Conservation (phyloP, 1,284 basidiomycete species). For the Pseudozyma pruni region DNA sequence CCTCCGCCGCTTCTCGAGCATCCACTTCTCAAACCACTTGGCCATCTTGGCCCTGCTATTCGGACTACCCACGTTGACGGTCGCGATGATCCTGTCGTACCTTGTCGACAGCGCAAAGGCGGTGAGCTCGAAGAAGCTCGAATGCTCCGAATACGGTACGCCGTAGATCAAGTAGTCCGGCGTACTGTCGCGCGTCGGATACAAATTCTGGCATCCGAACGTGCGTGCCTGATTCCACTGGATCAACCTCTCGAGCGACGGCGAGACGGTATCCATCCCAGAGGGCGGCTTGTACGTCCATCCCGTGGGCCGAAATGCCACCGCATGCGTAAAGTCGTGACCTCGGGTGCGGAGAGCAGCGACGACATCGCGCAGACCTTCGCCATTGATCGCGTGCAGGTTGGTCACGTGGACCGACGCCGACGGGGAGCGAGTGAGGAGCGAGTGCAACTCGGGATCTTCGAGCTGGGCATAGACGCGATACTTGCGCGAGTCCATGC, state of each 20-base stretch:
- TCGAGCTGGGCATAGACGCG: constrained; percentile 57
- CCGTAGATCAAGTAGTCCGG: constrained; percentile 77
- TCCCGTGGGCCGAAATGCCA: constrained; percentile 91
- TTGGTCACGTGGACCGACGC: constrained; percentile 88
- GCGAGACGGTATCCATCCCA: constrained; percentile 72
- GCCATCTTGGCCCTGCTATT: constrained; percentile 69
- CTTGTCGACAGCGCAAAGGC: constrained; percentile 83
- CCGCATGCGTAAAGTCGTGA: constrained; percentile 77
- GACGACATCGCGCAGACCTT: constrained; percentile 79
- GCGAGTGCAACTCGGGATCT: constrained; percentile 77
- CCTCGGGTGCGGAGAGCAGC: constrained; percentile 75
- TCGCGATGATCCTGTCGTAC: constrained; percentile 89
- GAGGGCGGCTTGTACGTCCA: constrained; percentile 84
- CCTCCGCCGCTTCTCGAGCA: constrained; percentile 45
- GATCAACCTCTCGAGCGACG: constrained; percentile 69
- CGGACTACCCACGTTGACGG: constrained; percentile 90
- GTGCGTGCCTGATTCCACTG: constrained; percentile 75
- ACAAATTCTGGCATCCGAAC: constrained; percentile 78
- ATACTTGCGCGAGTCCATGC: constrained; percentile 74
- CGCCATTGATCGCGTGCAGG: constrained; percentile 80
- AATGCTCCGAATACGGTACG: constrained; percentile 96
- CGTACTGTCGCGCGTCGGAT: constrained; percentile 78
- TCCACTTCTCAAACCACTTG: constrained; percentile 63
- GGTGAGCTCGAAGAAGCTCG: constrained; percentile 75
- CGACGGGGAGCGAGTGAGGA: constrained; percentile 80